Base-by-base conservation (phyloP, 225 moss, liverwort and hornwort species). In the Pseudoscleropodium purum region DNA sequence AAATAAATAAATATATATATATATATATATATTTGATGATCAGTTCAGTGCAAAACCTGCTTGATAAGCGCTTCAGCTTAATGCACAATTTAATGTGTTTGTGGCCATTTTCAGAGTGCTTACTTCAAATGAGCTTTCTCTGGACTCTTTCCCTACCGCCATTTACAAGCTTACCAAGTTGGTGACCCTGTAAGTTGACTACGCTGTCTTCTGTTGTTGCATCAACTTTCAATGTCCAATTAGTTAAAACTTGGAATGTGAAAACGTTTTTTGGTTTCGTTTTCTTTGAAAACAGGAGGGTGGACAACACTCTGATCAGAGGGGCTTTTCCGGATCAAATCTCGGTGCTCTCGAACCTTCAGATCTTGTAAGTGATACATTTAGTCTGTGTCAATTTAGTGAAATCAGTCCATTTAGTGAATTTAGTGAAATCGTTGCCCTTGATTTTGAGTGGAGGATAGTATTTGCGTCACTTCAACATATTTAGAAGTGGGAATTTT, bases 111-210 rank as follows among this genome's bases (percentile, higher is more conserved):
- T 45, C 89, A 94, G 94, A 90, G 84, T 91, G 82, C 79, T 94
- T 10, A 94, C 92, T 23, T 94, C 94, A 43, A 94, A 94, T 70
- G 94, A 90, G 82, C 87, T 94, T 69, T 92, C 93, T 45, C 85
- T 91, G 27, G 75, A 93, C 61, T 45, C 15, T 20, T 94, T 94
- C 68, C 94, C 94, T 18, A 45, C 85, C 27, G 54, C 47, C 75
- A 89, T 94, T 74, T 94, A 60, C 87, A 79, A 90, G 86, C 91
- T 94, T 4, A 90, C 87, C 75, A 92, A 86, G 33, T 60, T 94
- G 69, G 72, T 31, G 72, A 90, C 88, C 57, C 87, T 94, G 94
- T 94, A 87, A 89, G 94, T 86, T 34, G 36, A 33, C 34, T 10
- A 11, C 30, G 7, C 33, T 25, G 33, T 15, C 3, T 51, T n/a